Evolutionary conservation across 805 yeast genomes (phyloP).

Genomic region (Zygotorulaspora florentina): DNA sequence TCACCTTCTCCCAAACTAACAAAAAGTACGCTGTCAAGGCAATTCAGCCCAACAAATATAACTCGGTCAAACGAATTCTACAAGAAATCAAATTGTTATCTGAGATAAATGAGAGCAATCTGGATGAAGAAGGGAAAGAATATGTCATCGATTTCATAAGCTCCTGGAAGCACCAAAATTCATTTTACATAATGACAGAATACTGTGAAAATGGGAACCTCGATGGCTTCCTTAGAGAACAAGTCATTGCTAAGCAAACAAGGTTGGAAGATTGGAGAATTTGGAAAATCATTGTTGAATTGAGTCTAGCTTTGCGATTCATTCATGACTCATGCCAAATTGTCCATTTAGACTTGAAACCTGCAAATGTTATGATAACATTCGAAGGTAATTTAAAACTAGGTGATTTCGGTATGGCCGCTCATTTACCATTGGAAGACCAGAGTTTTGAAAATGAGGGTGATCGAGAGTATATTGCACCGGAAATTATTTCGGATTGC

Average conservation of each 20-base stretch:
- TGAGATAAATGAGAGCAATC: conserved; percentile 26
- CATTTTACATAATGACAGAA: conserved; percentile 88
- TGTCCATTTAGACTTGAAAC: conserved; percentile 87
- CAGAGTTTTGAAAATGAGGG: conserved; percentile 84
- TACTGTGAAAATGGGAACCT: conserved; percentile 92
- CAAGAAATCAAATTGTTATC: conserved; percentile 32
- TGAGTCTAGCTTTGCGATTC: conserved; percentile 71
- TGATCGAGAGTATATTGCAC: conserved; percentile 95
- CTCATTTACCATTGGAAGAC: conserved; percentile 65
- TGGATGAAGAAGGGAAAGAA: conserved; percentile 57
- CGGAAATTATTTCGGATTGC: conserved; percentile 82
- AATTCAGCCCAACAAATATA: conserved; percentile 49
- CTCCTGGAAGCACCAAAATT: conserved; percentile 77
- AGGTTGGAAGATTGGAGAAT: conserved; percentile 90
- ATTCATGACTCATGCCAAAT: conserved; percentile 71
- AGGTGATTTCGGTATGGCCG: conserved; percentile 96
- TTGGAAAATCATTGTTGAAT: conserved; percentile 91
- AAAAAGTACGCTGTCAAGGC: conserved; percentile 79
- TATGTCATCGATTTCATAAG: conserved; percentile 74
- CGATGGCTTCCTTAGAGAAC: conserved; percentile 75
- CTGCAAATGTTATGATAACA: conserved; percentile 89
- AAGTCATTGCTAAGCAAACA: conserved; percentile 54
- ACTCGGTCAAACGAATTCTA: conserved; percentile 25
- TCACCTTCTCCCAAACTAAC: conserved; percentile 56
- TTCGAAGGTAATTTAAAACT: conserved; percentile 92